phyloP scores from a whole-genome alignment of 2,329 filamentous ascomycete species.

The Aspergillus terreus region DNA sequence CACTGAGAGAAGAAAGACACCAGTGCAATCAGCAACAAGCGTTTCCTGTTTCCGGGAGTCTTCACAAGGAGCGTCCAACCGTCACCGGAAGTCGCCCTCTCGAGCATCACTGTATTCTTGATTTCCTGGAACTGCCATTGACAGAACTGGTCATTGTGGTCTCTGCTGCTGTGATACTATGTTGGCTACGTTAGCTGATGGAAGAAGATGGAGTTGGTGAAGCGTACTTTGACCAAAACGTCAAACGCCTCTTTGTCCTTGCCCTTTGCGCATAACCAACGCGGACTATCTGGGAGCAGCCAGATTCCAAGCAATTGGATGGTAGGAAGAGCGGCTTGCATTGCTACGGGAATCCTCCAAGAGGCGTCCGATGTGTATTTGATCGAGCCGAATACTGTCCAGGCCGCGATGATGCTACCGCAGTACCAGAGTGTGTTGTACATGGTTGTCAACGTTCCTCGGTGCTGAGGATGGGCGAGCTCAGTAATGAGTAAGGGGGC shows the following conservation, averaged over 20 bases:
- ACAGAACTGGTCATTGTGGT: no score
- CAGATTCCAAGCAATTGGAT: constrained; percentile 12
- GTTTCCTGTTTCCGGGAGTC: constrained; percentile 11
- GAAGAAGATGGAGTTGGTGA: no score
- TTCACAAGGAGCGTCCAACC: constrained; percentile 13
- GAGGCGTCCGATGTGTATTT: constrained; percentile 6
- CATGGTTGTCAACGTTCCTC: constrained; percentile 17
- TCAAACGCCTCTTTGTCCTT: background rate
- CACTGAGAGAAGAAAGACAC: constrained; percentile 12
- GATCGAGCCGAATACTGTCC: constrained; percentile 13
- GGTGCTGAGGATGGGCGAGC: constrained; percentile 15
- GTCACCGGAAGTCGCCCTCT: background rate
- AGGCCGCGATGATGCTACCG: constrained; percentile 13
- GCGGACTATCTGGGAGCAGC: constrained; percentile 11
- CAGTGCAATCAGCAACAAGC: constrained; percentile 9
- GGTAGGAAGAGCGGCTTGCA: constrained; percentile 6
- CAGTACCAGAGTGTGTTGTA: constrained; percentile 18
- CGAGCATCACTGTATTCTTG: no score
- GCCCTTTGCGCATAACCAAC: constrained; percentile 4
- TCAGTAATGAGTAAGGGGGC: background rate
- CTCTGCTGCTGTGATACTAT: no score
- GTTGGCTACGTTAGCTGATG: no score
- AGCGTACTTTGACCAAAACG: background rate
- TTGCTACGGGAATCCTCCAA: constrained; percentile 10
- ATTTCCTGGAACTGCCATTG: no score